Base-by-base conservation (phyloP, 441 rosid species). In the Erodium trifolium region DNA sequence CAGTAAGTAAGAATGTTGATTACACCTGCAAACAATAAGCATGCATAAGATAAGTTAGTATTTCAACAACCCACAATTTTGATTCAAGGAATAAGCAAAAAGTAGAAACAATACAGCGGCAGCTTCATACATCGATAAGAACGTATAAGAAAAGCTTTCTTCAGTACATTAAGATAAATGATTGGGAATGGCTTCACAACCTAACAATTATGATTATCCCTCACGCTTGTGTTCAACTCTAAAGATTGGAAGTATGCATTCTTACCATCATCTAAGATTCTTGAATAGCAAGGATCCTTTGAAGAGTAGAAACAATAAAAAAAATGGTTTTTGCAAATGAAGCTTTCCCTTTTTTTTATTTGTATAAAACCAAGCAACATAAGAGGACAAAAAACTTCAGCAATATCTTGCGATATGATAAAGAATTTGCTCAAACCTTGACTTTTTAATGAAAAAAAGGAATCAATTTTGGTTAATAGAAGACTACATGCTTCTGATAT, bases 1-100 rank as follows among this genome's bases (percentile, higher is more conserved):
- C 39, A 12, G 14, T 19, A 18, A 60, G 19, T 10, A 27, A 7
- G 29, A 35, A 60, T 12, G 65, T 9, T 27, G 63, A 47, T 12
- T 6, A 5, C 57, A 63, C 76, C 72, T 68, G 72, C 72, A 68
- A 19, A 64, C 49, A 12, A 63, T 29, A 18, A 27, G 41, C 66
- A 5, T 63, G 35, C 35, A 29, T 41, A 57, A 37, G 18, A 66
- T 16, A 8, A 19, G 23, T n/a, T 57, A 29, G 17, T 16, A 57
- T 16, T 17, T 19, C 29, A 19, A n/a, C 63, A 57, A 57, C 29
- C 63, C 3, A 57, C 4, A 6, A 17, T 1, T 16, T 19, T 57
- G 19, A 17, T 17, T 57, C 4, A 14, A 57, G 29, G 23, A 16
- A 63, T 31, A 29, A 31, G 8, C 5, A 63, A 1, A 23, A 4